Evolutionary conservation across 169 alveolate genomes (phyloP).

Genomic region (Babesia bovis): DNA sequence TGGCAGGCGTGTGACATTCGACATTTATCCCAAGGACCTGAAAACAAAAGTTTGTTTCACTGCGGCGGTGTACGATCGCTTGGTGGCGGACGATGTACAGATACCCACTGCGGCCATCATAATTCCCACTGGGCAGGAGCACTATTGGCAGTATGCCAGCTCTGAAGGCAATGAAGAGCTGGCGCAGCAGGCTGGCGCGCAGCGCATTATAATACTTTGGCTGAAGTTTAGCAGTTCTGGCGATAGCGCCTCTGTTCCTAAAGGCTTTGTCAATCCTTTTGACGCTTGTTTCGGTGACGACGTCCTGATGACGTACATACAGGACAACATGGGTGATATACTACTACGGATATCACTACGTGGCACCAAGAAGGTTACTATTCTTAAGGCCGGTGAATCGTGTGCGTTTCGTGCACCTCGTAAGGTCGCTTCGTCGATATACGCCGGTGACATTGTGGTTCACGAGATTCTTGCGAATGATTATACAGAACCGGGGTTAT

Average conservation of each 20-base stretch:
- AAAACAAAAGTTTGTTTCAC: slow-evolving; percentile 41
- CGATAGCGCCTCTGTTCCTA: not conserved
- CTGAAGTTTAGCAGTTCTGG: slow-evolving; percentile 28
- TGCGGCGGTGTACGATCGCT: slow-evolving; percentile 48
- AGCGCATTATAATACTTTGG: slow-evolving; percentile 42
- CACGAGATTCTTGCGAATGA: slow-evolving; percentile 21
- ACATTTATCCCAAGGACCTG: slow-evolving; percentile 47
- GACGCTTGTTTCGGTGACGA: slow-evolving; percentile 45
- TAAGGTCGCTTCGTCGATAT: slow-evolving; percentile 31
- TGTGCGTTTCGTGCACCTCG: slow-evolving; percentile 33
- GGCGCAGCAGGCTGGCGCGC: slow-evolving; percentile 35
- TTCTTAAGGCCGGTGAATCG: slow-evolving; percentile 58
- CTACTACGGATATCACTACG: slow-evolving; percentile 35
- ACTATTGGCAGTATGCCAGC: slow-evolving; percentile 47
- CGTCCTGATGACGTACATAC: slow-evolving; percentile 40
- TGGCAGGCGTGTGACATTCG: slow-evolving; percentile 48
- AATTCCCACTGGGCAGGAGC: slow-evolving; percentile 60
- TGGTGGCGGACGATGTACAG: not conserved
- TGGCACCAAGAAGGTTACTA: slow-evolving; percentile 24
- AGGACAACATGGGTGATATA: slow-evolving; percentile 37
- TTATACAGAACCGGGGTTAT: not conserved
- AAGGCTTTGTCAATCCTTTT: slow-evolving; percentile 43
- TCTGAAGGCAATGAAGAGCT: slow-evolving; percentile 59
- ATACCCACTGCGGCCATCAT: slow-evolving; percentile 34
- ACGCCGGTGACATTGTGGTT: slow-evolving; percentile 46